Evolutionary conservation across 306 rosid species (phyloP), one percentile per base, ranked within the genome.

Genomic region (Prunus mume): DNA sequence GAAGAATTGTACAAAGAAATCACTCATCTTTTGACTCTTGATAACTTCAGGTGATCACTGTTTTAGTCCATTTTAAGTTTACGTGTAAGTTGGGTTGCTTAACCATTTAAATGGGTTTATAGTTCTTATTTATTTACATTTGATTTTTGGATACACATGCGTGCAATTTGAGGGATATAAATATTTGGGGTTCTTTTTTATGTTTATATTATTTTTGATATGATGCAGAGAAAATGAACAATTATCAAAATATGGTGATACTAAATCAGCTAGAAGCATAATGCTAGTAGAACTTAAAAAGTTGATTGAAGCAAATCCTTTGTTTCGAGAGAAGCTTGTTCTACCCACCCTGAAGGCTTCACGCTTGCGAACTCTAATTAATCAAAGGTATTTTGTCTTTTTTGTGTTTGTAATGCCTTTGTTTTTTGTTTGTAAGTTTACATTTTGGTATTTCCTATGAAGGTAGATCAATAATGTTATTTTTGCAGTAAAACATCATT

Each of bases 141-240:
- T 38, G 43, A 38, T 55, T 24, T 72, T 1, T 62, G 34, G 76
- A 67, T 15, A 57, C 27, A 15, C 28, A 11, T n/a, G 56, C 6
- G 43, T 22, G 12, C 2, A 3, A 54, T 52, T 68, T 45, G 18
- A 19, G 22, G 68, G 56, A 19, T 12, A 34, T 72, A 65, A n/a
- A 34, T 19, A 32, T n/a, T 34, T n/a, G 30, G 61, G 46, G 10
- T 52, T 69, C n/a, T 2, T 54, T 27, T 51, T 69, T 9, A 60
- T 60, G 52, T 15, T 49, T 49, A 49, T 58, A 34, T 6, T 38
- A 38, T 38, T 62, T 76, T 51, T 24, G 9, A 41, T 55, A 2
- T 58, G 67, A n/a, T 69, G 75, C 71, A 78, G 81, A 45, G 81
- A 78, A 51, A 78, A 78, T 60, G 76, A 70, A n/a, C 81, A 69